Evolutionary conservation across 73 alveolate species (phyloP).

Genomic region (Uronychia setigera): DNA sequence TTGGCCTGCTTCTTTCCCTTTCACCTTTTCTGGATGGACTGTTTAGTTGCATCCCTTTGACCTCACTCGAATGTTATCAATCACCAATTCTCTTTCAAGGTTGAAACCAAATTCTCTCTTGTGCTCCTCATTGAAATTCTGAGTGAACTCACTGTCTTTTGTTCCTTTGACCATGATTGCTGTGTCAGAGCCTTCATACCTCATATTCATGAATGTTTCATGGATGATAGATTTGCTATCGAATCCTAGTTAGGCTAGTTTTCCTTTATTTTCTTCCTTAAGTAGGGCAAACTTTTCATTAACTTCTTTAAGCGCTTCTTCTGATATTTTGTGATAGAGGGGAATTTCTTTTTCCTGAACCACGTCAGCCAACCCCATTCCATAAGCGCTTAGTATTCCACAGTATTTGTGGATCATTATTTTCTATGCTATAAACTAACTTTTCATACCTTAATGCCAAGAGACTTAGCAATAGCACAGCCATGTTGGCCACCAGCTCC

Average conservation of each 20-base stretch:
- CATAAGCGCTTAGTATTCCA: slow-evolving; percentile 81
- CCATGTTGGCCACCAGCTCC: slow-evolving; percentile 97
- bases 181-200: slow-evolving; percentile 88
- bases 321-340: slow-evolving; percentile 3
- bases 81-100: slow-evolving; percentile 46
- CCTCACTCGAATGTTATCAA: slow-evolving; percentile 75
- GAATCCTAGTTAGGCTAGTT: slow-evolving; percentile 48
- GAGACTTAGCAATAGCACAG: slow-evolving; percentile 79
- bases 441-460: slow-evolving; percentile 64
- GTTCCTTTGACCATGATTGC: slow-evolving; percentile 54
- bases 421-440: slow-evolving; percentile 8
- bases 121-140: slow-evolving; percentile 55
- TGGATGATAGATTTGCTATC: slow-evolving; percentile 23
- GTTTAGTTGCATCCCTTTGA: slow-evolving; percentile 32
- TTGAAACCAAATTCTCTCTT: slow-evolving; percentile 82
- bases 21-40: slow-evolving; percentile 1
- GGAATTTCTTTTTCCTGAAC: slow-evolving; percentile 61
- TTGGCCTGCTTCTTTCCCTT: slow-evolving; percentile 13
- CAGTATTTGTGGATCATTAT: slow-evolving; percentile 80
- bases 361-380: slow-evolving; percentile 78
- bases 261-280: slow-evolving; percentile 16
- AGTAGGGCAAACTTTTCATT: slow-evolving; percentile 6
- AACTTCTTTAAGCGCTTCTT: background rate
- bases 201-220: slow-evolving; percentile 51
- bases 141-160: slow-evolving; percentile 4